Conservation (phyloP, 1,284 basidiomycete species). For the Tylopilus sp. region DNA sequence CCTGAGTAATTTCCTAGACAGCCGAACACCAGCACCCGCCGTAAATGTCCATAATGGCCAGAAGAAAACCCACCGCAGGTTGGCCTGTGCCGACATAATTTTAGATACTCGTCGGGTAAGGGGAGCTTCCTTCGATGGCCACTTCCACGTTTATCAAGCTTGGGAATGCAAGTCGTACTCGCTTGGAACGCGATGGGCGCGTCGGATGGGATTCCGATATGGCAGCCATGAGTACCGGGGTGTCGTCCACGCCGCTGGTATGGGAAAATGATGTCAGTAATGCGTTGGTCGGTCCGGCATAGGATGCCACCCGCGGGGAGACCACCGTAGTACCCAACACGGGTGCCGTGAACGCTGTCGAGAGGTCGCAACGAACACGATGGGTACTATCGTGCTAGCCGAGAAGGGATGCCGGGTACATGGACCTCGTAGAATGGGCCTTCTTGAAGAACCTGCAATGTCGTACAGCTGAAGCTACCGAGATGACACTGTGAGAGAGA, state of each 20-base stretch:
- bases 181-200: conserved; percentile 67
- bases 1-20: conserved; percentile 55
- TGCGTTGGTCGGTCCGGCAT: conserved; percentile 31
- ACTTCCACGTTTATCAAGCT: conserved; percentile 67
- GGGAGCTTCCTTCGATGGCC: conserved; percentile 67
- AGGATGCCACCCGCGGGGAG: conserved; percentile 5
- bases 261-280: conserved; percentile 63
- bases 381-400: not conserved
- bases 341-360: not conserved
- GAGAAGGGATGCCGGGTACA: too few species aligned
- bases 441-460: not conserved
- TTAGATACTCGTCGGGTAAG: conserved; percentile 64
- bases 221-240: conserved; percentile 57
- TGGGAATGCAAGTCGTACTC: conserved; percentile 64
- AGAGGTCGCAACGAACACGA: not conserved
- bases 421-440: not conserved
- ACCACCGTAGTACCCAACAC: conserved; percentile 1
- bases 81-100: conserved; percentile 25
- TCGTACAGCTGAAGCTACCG: not conserved
- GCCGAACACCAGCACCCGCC: conserved; percentile 1
- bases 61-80: conserved; percentile 14
- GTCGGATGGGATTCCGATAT: conserved; percentile 53
- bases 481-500: not conserved
- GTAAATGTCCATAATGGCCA: not conserved
- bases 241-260: conserved; percentile 63